These are phyloP conservation scores for Exobasidium cylindrosporum DNA, from an alignment of 1,284 basidiomycete species.

Conservation along the genomic window DNA sequence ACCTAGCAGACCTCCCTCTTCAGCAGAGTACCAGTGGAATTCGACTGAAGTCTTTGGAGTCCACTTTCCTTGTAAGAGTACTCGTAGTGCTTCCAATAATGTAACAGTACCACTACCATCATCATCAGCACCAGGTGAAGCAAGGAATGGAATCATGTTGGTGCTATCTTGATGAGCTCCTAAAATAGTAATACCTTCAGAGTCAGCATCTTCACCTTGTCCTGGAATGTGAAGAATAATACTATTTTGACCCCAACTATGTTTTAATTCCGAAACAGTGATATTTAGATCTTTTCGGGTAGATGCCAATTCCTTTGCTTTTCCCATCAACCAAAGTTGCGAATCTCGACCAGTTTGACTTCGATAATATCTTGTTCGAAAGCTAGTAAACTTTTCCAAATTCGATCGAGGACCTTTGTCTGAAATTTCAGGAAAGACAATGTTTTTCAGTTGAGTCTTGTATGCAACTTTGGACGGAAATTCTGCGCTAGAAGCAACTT, in stretches of 20 bases:
- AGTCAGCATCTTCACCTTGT: conserved; percentile 23
- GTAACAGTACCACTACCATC: conserved; percentile 91
- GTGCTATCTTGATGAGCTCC: conserved; percentile 85
- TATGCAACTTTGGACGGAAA: conserved; percentile 31
- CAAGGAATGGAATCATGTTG: conserved; percentile 38
- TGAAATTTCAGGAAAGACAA: conserved; percentile 30
- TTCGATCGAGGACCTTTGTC: conserved; percentile 34
- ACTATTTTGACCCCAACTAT: conserved; percentile 87
- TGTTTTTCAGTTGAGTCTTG: conserved; percentile 21
- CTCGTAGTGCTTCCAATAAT: conserved; percentile 83
- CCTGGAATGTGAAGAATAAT: conserved; percentile 62
- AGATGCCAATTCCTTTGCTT: conserved; percentile 19
- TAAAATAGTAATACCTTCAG: conserved; percentile 61
- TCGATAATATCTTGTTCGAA: conserved; percentile 59
- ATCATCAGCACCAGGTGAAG: conserved; percentile 63
- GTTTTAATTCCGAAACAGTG: conserved; percentile 73
- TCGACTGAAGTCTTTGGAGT: conserved; percentile 72
- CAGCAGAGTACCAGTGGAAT: conserved; percentile 94
- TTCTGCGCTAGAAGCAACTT: neutral
- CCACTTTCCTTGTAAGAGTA: conserved; percentile 74
- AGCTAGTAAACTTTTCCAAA: conserved; percentile 59
- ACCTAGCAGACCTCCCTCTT: conserved; percentile 89
- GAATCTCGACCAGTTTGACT: conserved; percentile 68
- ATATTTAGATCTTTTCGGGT: conserved; percentile 58
- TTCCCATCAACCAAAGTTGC: conserved; percentile 72